Percentiles rank a stretch among this genome's conserved stretches.
These are phyloP conservation scores for cucumber (Cucumis sativus) DNA, from an alignment of 306 rosid species.

Conservation along the genomic window DNA sequence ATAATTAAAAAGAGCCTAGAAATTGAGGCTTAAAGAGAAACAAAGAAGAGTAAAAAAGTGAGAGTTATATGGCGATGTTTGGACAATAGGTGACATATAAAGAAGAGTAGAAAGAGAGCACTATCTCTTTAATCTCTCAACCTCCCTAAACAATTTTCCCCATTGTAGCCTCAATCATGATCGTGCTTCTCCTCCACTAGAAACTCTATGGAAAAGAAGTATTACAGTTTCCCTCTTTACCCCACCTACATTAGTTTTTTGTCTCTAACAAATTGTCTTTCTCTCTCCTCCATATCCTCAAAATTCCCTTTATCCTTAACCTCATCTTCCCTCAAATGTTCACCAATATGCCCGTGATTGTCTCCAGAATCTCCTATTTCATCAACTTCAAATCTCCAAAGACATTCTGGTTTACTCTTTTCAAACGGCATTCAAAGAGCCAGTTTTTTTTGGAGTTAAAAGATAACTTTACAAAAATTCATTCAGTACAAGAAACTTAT, in stretches of 20 bases:
- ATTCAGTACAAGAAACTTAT: neutral
- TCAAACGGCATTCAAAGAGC: neutral
- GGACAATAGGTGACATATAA: too few relatives aligned
- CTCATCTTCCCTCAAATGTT: neutral
- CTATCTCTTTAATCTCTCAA: too few relatives aligned
- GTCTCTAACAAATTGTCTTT: neutral
- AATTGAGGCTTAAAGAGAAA: too few relatives aligned
- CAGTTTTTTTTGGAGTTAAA: neutral
- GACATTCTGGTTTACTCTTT: neutral
- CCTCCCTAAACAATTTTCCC: too few relatives aligned
- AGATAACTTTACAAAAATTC: neutral
- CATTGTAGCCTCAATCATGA: neutral
- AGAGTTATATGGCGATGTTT: too few relatives aligned
- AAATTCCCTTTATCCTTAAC: neutral
- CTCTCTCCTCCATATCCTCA: neutral
- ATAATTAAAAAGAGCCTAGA: too few relatives aligned
- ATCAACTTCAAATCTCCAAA: neutral
- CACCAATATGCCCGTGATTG: neutral
- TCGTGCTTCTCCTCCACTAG: neutral
- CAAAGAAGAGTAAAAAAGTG: too few relatives aligned
- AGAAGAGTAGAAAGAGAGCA: too few relatives aligned
- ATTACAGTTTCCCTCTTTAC: neutral
- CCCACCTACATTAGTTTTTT: neutral
- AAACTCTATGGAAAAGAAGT: neutral
- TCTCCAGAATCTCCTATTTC: neutral